These are phyloP conservation scores for Heliamphora exappendiculata DNA, from an alignment of 148 eudicot genomes.

Conservation along the genomic window DNA sequence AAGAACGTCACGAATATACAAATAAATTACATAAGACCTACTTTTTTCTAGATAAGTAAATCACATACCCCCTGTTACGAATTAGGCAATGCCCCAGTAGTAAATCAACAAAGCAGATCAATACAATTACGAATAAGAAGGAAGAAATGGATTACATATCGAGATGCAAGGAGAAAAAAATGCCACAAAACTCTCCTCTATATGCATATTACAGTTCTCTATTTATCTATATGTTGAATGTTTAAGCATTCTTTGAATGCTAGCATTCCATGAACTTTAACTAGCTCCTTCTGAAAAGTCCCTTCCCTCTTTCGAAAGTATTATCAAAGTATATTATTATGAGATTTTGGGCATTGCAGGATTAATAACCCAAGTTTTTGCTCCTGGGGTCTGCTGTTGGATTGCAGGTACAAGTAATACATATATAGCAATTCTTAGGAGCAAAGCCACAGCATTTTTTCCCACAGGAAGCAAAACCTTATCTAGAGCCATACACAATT, in stretches of 20 bases:
- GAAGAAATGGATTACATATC: neutral
- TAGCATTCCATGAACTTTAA: neutral
- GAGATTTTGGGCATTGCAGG: neutral
- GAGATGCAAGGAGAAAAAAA: neutral
- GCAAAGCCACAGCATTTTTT: too few species aligned
- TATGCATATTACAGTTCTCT: too few species aligned
- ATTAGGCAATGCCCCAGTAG: neutral
- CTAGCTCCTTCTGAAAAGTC: neutral
- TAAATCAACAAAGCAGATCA: neutral
- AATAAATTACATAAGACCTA: neutral
- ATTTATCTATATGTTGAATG: neutral
- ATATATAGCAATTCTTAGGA: neutral
- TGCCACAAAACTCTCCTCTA: too few species aligned
- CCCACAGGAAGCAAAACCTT: too few species aligned
- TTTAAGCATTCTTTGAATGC: neutral
- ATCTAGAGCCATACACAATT: too few species aligned
- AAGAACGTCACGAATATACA: neutral
- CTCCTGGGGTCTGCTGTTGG: neutral
- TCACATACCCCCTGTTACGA: neutral
- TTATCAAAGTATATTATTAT: neutral
- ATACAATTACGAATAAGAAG: neutral
- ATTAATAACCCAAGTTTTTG: neutral
- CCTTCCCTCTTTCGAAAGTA: neutral
- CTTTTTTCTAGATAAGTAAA: too few species aligned
- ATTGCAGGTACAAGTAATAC: constrained; percentile 3